phyloP scores from a whole-genome alignment of 768 basidiomycete genomes.

The Lactarius hatsudake region DNA sequence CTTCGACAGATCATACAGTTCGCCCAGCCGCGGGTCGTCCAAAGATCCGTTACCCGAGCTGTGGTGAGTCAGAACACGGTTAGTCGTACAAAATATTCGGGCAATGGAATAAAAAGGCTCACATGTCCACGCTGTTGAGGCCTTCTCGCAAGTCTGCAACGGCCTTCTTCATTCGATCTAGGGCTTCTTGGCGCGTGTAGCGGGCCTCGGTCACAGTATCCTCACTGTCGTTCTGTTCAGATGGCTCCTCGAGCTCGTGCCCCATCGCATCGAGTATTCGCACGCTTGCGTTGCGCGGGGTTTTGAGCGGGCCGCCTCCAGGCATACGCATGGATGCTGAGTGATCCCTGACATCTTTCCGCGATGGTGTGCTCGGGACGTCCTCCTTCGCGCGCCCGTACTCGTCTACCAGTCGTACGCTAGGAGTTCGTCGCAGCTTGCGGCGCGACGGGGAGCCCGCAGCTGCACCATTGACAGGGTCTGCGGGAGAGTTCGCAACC shows the following conservation, averaged over 20 bases:
- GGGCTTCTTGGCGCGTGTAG: slow-evolving; percentile 47
- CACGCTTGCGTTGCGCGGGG: slow-evolving; percentile 42
- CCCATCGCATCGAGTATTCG: slow-evolving; percentile 73
- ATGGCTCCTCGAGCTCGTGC: slow-evolving; percentile 46
- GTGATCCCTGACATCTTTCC: slow-evolving; percentile 27
- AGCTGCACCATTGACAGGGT: slow-evolving; percentile 27
- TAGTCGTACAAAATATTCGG: slow-evolving; percentile 17
- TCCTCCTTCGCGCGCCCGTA: slow-evolving; percentile 43
- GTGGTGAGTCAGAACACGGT: slow-evolving; percentile 1
- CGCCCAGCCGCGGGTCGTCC: slow-evolving; percentile 46
- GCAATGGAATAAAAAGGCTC: slow-evolving; percentile 24
- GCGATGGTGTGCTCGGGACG: slow-evolving; percentile 25
- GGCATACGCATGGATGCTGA: slow-evolving; percentile 24
- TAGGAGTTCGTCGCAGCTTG: slow-evolving; percentile 46
- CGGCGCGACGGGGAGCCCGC: slow-evolving; percentile 31
- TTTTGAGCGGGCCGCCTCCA: slow-evolving; percentile 25
- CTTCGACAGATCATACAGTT: slow-evolving; percentile 53
- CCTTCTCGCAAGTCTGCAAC: slow-evolving; percentile 55
- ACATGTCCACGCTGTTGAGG: slow-evolving; percentile 60
- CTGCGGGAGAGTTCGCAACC: slow-evolving; percentile 5
- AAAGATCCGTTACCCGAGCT: slow-evolving; percentile 41
- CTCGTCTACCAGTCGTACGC: slow-evolving; percentile 67
- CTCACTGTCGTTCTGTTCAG: slow-evolving; percentile 28
- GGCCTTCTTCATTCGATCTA: slow-evolving; percentile 56
- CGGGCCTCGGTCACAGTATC: slow-evolving; percentile 28